Evolutionary conservation across 1,284 basidiomycete genomes (phyloP), one percentile per base, ranked within the genome.

Genomic region (Fomitiporia mediterranea): DNA sequence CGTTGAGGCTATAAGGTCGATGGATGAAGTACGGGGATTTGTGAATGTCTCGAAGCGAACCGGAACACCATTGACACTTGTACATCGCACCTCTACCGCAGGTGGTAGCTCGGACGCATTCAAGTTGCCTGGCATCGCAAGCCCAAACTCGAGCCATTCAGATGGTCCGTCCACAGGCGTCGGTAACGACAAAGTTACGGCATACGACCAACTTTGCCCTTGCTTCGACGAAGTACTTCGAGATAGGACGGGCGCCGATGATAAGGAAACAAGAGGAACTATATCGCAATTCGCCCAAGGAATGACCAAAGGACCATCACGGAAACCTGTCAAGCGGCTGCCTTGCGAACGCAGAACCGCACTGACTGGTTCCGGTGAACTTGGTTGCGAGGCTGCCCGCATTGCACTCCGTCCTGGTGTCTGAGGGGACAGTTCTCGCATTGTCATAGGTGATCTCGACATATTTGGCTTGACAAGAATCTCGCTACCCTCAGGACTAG

Each of bases 121-220:
- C 5, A 57, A 44, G 7, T 39, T 9, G 3, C 65, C 32, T 4
- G 72, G 69, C 56, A 75, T 74, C 7, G 81, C 81, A 40, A 90
- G 72, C n/a, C 85, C 86, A 64, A 90, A 89, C 67, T 89, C 86
- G n/a, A 90, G 70, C 82, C 82, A 86, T 55, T 83, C 83, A 21
- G 78, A 76, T 53, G 81, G 79, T 13, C 72, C 64, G 43, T 83
- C 77, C 11, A 75, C 70, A 17, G 84, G 84, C 4, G 79, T 78
- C 30, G 81, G 78, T 15, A 87, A 66, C 46, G 62, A 69, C 17
- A 86, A 62, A 34, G 79, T 76, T 44, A 89, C 85, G 21, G 79
- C 82, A 61, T 89, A 86, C 37, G 74, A 72, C 42, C 71, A 69
- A 8, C 75, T 72, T 25, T 70, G 64, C 30, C 56, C 57, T 28